phyloP scores from a whole-genome alignment of 2,329 filamentous ascomycete genomes.

The Fusarium dlaminii region DNA sequence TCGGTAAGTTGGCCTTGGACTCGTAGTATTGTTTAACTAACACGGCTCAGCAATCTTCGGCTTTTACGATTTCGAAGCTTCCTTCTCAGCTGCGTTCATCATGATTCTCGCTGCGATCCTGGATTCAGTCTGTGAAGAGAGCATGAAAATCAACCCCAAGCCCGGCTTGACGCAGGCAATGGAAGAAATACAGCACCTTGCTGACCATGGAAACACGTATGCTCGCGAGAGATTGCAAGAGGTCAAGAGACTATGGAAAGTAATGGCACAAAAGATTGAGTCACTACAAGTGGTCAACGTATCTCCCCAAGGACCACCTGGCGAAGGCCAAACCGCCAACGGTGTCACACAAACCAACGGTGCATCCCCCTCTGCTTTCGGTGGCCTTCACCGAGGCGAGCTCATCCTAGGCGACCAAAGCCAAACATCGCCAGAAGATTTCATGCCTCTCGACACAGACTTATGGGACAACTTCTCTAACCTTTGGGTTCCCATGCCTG shows the following conservation, averaged over 20 bases:
- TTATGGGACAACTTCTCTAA: slow-evolving; percentile 42
- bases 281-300: slow-evolving; percentile 38
- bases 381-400: slow-evolving; percentile 1
- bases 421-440: slow-evolving; percentile 33
- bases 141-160: slow-evolving; percentile 37
- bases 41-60: slow-evolving; percentile 31
- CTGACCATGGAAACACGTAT: slow-evolving; percentile 41
- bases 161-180: slow-evolving; percentile 41
- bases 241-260: slow-evolving; percentile 38
- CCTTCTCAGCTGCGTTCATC: slow-evolving; percentile 42
- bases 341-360: slow-evolving; percentile 6
- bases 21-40: not conserved
- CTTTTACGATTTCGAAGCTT: slow-evolving; percentile 42
- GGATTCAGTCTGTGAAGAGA: slow-evolving; percentile 40
- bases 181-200: slow-evolving; percentile 44
- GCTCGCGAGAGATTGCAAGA: slow-evolving; percentile 39
- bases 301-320: slow-evolving; percentile 24
- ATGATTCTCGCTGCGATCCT: slow-evolving; percentile 41
- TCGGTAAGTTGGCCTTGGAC: slow-evolving; percentile 16
- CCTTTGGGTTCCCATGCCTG: slow-evolving; percentile 37
- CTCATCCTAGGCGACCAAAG: not conserved
- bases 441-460: slow-evolving; percentile 39
- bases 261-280: slow-evolving; percentile 41
- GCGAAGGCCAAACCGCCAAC: not conserved
- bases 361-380: not conserved